A percentile compares a stretch with the other conserved stretches of the same genome.
Conservation (phyloP, 208 protist genomes). For the Tritrichomonas musculus region DNA sequence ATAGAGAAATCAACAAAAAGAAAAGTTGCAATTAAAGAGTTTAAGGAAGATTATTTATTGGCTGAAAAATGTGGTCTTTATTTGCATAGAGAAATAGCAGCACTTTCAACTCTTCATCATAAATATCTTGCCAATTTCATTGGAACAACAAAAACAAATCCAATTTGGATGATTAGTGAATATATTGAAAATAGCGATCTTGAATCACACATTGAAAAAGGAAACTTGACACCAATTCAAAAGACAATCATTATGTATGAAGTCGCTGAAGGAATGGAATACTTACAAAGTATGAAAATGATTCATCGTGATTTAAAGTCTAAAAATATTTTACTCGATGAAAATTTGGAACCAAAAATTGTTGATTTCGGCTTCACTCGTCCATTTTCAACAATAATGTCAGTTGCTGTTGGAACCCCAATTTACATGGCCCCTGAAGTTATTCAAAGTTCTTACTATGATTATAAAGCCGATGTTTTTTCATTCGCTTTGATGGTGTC, state of each 20-base stretch:
- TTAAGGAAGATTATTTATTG: too few relatives aligned
- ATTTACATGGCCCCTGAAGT: constrained; percentile 31
- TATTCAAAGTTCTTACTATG: not conserved
- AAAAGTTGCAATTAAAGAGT: constrained; percentile 25
- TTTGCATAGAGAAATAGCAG: not conserved
- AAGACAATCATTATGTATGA: not conserved
- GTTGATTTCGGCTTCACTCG: not conserved
- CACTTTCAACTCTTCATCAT: not conserved
- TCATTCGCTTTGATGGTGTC: not conserved
- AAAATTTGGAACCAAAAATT: not conserved
- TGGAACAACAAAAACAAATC: not conserved
- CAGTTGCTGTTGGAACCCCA: not conserved
- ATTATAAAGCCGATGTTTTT: not conserved
- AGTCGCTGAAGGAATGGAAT: not conserved
- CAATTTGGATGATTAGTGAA: not conserved
- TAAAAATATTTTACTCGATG: not conserved
- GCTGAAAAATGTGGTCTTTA: not conserved
- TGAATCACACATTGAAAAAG: not conserved
- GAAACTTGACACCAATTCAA: not conserved
- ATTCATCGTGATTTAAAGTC: constrained; percentile 8
- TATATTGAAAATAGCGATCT: not conserved
- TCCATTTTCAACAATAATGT: not conserved
- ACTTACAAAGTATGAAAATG: not conserved
- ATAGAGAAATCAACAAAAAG: too few relatives aligned
- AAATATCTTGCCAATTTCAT: not conserved